Evolutionary conservation across 2,329 filamentous ascomycete species (phyloP).

Genomic region (Colletotrichum phormii): DNA sequence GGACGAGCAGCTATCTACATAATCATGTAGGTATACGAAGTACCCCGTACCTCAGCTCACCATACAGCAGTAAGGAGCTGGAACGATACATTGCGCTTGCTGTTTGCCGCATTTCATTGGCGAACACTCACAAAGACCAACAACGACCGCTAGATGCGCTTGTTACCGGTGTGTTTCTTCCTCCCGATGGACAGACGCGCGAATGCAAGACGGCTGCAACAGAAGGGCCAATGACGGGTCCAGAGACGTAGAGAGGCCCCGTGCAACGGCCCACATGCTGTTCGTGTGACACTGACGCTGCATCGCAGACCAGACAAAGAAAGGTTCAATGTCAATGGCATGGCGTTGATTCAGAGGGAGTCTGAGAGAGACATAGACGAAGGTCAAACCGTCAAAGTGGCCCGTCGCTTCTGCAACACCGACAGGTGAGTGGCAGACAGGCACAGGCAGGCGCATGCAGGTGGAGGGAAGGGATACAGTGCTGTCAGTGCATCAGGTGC

Average conservation of each 20-base stretch:
- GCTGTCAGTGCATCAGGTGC: not conserved
- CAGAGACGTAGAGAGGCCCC: not conserved
- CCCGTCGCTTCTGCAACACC: not conserved
- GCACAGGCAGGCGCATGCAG: not conserved
- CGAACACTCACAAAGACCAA: not conserved
- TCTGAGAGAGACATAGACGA: not conserved
- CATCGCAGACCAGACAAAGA: conserved; percentile 6
- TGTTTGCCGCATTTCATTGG: not conserved
- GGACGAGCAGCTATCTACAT: not conserved
- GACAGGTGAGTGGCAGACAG: not conserved
- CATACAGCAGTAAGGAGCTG: no score
- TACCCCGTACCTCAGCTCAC: no score
- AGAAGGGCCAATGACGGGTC: conserved; percentile 5
- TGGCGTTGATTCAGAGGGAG: conserved; percentile 5
- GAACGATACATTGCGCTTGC: not conserved
- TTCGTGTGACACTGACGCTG: conserved; percentile 3
- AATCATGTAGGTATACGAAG: no score
- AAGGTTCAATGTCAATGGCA: conserved; percentile 1
- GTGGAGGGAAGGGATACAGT: not conserved
- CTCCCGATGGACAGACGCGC: not conserved
- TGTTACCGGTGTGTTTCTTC: not conserved
- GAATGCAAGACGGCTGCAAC: not conserved
- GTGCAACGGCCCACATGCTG: conserved; percentile 15
- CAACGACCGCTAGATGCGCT: not conserved
- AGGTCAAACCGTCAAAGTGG: conserved; percentile 6